phyloP scores from a whole-genome alignment of 2,329 filamentous ascomycete genomes.

The Zasmidium citrigriseum region DNA sequence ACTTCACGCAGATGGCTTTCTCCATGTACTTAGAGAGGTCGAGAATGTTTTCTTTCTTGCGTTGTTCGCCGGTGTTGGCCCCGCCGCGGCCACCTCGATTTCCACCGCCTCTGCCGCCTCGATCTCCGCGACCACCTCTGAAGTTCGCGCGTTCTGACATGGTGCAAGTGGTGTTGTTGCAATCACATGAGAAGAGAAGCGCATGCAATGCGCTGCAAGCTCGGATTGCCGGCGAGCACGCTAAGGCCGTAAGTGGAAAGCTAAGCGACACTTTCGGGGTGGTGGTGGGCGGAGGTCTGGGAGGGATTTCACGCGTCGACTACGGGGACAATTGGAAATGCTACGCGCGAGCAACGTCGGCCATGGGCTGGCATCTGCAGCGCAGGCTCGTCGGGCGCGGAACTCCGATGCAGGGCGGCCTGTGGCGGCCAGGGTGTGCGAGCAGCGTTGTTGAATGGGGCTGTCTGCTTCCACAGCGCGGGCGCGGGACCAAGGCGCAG shows the following conservation, averaged over 20 bases:
- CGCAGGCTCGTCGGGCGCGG: no score
- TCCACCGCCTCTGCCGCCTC: conserved; percentile 41
- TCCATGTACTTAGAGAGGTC: conserved; percentile 96
- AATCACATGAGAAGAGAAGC: conserved; percentile 6
- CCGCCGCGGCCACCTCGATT: conserved; percentile 31
- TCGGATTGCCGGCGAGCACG: not conserved
- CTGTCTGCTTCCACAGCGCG: no score
- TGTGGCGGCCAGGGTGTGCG: no score
- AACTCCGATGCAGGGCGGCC: no score
- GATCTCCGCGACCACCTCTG: conserved; percentile 47
- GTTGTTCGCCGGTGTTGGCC: conserved; percentile 29
- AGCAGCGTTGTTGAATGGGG: no score
- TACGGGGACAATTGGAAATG: no score
- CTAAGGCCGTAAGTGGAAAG: not conserved
- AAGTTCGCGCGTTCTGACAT: conserved; percentile 61
- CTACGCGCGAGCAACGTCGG: no score
- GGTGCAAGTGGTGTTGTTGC: conserved; percentile 7
- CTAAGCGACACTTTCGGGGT: not conserved
- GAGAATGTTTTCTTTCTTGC: conserved; percentile 98
- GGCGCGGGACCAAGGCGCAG: no score
- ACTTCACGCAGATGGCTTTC: conserved; percentile 92
- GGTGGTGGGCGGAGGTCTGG: not conserved
- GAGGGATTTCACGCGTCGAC: no score
- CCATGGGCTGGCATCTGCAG: no score
- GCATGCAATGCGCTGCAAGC: not conserved